Evolutionary conservation across 1,284 basidiomycete species (phyloP), one percentile per base, ranked within the genome.

Genomic region (Cryptococcus sp.): DNA sequence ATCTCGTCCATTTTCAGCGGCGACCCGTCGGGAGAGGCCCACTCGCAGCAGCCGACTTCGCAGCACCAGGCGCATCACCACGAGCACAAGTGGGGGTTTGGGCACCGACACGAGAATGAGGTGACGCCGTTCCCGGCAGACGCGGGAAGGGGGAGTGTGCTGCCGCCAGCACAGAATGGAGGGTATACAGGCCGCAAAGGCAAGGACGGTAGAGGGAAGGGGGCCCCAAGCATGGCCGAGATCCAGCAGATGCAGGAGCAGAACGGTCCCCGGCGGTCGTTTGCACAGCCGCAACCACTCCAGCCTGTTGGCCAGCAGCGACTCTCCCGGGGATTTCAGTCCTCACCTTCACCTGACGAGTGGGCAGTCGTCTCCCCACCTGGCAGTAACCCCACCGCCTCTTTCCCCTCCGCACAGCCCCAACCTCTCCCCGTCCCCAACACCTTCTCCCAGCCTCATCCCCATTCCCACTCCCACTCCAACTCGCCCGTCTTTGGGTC

Each of bases 41-140:
- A 49, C 18, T 18, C 28, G 28, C 28, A 33, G 5, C 33, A 50
- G 33, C 37, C 18, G 24, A 49, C 35, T 37, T 8, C 38, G 24
- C 28, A 13, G 13, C 42, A 40, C 45, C 20, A 49, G 33, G 15
- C 5, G 5, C 28, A 33, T 9, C 33, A 39, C n/a, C 38, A 52
- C 16, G 40, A 48, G 28, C 47, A 53, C 37, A 59, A 55, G 23
- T 59, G 60, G 57, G 53, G 53, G 13, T 56, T 61, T 35, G 56
- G 56, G 16, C 45, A 50, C 38, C 45, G 47, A 4, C 53, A 59
- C 39, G 52, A 59, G 18, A 35, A 44, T 13, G 56, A 62, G 52
- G 69, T 75, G 8, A 72, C 73, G 11, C 71, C 71, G 1, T 73
- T 72, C 57, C 73, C 71, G 0, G 51, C 69, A 5, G 69, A 72